phyloP scores from a whole-genome alignment of 495 filamentous ascomycete species.

The Neurospora sp. region DNA sequence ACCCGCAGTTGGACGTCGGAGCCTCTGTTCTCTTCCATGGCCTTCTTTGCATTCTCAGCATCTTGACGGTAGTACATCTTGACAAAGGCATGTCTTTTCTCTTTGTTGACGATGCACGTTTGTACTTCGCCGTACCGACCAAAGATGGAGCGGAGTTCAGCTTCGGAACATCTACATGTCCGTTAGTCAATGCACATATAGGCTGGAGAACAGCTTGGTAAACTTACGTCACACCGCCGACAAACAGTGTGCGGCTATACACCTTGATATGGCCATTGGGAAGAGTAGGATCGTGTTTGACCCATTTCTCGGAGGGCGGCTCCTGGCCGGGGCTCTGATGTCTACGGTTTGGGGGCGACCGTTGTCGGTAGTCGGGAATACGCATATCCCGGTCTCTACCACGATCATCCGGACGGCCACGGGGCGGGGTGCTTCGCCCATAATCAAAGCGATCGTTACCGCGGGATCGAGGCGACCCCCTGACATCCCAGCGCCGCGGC shows the following conservation, averaged over 20 bases:
- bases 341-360: slow-evolving; percentile 59
- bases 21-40: slow-evolving; percentile 72
- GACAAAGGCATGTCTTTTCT: slow-evolving; percentile 96
- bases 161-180: slow-evolving; percentile 56
- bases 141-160: slow-evolving; percentile 70
- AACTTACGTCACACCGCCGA: slow-evolving; percentile 87
- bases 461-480: slow-evolving; percentile 31
- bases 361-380: slow-evolving; percentile 68
- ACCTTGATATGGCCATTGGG: slow-evolving; percentile 77
- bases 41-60: slow-evolving; percentile 74
- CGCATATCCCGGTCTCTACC: slow-evolving; percentile 46
- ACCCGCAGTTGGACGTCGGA: slow-evolving; percentile 71
- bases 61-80: slow-evolving; percentile 91
- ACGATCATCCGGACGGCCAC: slow-evolving; percentile 49
- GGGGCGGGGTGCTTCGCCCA: slow-evolving; percentile 26
- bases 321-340: slow-evolving; percentile 45
- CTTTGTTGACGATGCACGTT: slow-evolving; percentile 93
- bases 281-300: slow-evolving; percentile 69
- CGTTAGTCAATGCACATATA: slow-evolving; percentile 7
- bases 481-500: slow-evolving; percentile 55
- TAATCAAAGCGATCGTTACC: slow-evolving; percentile 31
- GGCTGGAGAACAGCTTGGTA: slow-evolving; percentile 7
- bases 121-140: slow-evolving; percentile 75
- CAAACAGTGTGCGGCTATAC: slow-evolving; percentile 87
- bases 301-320: slow-evolving; percentile 50